Base-by-base conservation (phyloP, 495 filamentous ascomycete species). In the Aspergillus coremiiformis region DNA sequence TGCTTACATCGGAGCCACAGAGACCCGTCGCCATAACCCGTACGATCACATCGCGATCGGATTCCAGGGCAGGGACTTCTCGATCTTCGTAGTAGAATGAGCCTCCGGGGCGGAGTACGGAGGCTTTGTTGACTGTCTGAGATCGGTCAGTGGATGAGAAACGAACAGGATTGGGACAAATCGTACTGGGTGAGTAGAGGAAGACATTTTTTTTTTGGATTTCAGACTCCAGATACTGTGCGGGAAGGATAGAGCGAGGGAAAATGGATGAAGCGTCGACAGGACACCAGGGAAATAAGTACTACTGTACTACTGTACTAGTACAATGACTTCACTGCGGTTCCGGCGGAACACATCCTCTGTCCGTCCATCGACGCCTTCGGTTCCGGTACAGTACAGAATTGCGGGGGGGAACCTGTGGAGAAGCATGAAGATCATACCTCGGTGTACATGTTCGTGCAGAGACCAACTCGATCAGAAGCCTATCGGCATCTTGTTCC, bases 81-180 rank as follows among this genome's bases (percentile, higher is more conserved):
- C 60, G 57, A 14, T 52, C 48, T 26, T 63, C 60, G 21, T 51
- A 63, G 1, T 33, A n/a, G 24, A 66, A 66, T 20, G 49, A 46
- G n/a, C 64, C 59, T 5, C 54, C 59, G 5, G 56, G 54, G 12
- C 56, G 50, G 1, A 66, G 51, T 8, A 66, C 61, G 41, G 61
- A 63, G n/a, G 57, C 53, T 42, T 50, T 20, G 41, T 63, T 62
- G 26, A 27, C 19, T 21, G 9, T 20, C 46, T 20, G 46, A 11
- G 19, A 23, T 29, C 41, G 1, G 32, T 35, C 12, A 35, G 32
- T 35, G n/a, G n/a, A n/a, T n/a, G 32, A 12, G 2, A 12, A 12
- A 12, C 11, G 29, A 32, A 32, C 8, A 27, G 12, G 32, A n/a
- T 35, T 5, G 5, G n/a, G 27, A n/a, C 3, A n/a, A 1, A 35